phyloP scores from a whole-genome alignment of 2,329 filamentous ascomycete genomes.

The Hypoxylon sp. region DNA sequence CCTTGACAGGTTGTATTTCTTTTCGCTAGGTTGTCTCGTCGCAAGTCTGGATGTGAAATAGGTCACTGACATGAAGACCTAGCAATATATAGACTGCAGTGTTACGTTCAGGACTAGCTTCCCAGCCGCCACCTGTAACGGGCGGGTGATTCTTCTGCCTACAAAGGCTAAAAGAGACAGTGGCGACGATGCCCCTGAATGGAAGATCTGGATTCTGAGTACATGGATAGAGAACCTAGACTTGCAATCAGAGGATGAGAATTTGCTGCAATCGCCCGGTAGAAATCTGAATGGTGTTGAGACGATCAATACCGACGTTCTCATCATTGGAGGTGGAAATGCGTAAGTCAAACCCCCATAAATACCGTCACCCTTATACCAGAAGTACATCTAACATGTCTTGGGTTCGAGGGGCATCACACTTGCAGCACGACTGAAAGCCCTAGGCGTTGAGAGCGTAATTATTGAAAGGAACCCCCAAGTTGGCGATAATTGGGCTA shows the following conservation, averaged over 20 bases:
- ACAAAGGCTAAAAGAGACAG: neutral
- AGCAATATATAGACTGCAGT: slow-evolving; percentile 47
- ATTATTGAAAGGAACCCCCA: slow-evolving; percentile 56
- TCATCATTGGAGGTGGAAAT: slow-evolving; percentile 56
- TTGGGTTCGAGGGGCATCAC: slow-evolving; percentile 48
- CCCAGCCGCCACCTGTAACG: slow-evolving; percentile 53
- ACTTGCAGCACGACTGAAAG: slow-evolving; percentile 58
- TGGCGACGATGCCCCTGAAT: slow-evolving; percentile 28
- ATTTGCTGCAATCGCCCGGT: slow-evolving; percentile 44
- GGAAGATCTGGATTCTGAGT: slow-evolving; percentile 56
- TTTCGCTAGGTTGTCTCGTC: neutral
- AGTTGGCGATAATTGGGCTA: slow-evolving; percentile 59
- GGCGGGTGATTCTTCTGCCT: slow-evolving; percentile 55
- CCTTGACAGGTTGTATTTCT: neutral
- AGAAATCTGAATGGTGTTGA: slow-evolving; percentile 32
- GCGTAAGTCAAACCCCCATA: slow-evolving; percentile 47
- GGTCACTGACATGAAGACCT: neutral
- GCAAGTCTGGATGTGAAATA: neutral
- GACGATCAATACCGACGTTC: slow-evolving; percentile 53
- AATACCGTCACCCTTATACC: neutral
- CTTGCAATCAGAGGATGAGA: slow-evolving; percentile 51
- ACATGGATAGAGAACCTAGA: slow-evolving; percentile 52
- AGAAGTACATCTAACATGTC: neutral
- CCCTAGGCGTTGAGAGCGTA: slow-evolving; percentile 55
- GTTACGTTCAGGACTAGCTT: slow-evolving; percentile 54